Evolutionary conservation across 2,329 filamentous ascomycete species (phyloP).

Genomic region (Fusarium anthophilum): DNA sequence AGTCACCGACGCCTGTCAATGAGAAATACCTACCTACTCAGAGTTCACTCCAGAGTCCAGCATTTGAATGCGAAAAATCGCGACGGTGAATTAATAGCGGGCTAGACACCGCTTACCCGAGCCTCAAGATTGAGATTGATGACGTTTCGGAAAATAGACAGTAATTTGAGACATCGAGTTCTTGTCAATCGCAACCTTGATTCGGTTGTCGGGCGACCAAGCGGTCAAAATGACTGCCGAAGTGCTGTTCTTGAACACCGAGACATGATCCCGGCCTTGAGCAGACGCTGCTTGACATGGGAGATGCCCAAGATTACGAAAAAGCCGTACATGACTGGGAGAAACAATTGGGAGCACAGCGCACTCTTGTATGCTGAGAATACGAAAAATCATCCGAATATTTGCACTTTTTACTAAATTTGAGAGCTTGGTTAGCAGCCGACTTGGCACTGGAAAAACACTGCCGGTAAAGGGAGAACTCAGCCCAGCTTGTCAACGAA

Average conservation of each 20-base stretch:
- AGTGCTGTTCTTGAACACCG: neutral
- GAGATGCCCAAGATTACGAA: neutral
- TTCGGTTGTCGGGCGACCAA: neutral
- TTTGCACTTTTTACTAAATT: no score
- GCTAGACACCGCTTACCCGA: no score
- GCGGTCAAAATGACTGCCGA: neutral
- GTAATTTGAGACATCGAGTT: neutral
- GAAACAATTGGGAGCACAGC: neutral
- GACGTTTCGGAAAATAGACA: neutral
- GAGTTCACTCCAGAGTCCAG: neutral
- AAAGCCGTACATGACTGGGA: no score
- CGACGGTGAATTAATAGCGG: neutral
- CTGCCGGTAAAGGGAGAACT: no score
- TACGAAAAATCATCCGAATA: neutral
- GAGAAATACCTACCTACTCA: neutral
- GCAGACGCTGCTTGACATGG: neutral
- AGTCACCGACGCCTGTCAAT: no score
- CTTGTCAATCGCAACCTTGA: neutral
- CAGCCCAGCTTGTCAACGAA: neutral
- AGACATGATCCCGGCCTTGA: neutral
- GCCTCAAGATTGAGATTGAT: neutral
- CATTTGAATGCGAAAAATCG: neutral
- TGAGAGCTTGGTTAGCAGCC: neutral
- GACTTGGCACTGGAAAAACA: no score
- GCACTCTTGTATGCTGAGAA: neutral